A percentile compares a stretch with the other conserved stretches of the same genome.
These are phyloP conservation scores for Calamus simplicifolius DNA, from an alignment of 176 grass and related monocot species.

Conservation along the genomic window DNA sequence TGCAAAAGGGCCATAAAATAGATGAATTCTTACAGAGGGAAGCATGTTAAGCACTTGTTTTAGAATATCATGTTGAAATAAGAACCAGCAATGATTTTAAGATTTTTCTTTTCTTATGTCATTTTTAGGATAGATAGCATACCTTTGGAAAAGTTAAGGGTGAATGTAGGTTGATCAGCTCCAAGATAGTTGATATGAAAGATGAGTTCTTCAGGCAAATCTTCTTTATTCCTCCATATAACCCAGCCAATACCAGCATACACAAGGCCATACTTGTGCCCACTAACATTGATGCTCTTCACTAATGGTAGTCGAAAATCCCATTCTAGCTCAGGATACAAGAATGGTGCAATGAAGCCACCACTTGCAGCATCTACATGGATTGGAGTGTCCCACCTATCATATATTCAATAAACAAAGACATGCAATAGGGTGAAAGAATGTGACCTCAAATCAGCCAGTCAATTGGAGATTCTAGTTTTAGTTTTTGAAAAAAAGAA, in stretches of 20 bases:
- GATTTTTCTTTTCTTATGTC: background rate
- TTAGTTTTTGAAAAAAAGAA: too few species aligned
- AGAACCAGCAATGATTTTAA: too few species aligned
- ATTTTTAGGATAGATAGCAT: background rate
- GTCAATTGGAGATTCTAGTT: too few species aligned
- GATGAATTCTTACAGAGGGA: background rate
- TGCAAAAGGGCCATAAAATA: background rate
- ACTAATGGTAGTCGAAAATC: constrained; percentile 79
- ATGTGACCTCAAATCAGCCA: too few species aligned
- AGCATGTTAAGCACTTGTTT: background rate
- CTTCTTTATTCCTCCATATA: constrained; percentile 58
- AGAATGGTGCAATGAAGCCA: constrained; percentile 82
- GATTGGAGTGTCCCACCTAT: constrained; percentile 68
- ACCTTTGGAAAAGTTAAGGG: constrained; percentile 98
- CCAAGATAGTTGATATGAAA: constrained; percentile 99
- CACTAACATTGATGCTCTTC: constrained; percentile 93
- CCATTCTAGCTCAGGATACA: constrained; percentile 80
- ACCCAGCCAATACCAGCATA: constrained; percentile 90
- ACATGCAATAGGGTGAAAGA: too few species aligned
- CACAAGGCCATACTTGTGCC: constrained; percentile 92
- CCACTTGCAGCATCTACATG: constrained; percentile 90
- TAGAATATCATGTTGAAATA: background rate
- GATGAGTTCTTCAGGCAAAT: constrained; percentile 78
- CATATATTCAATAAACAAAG: too few species aligned
- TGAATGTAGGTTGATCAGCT: constrained; percentile 86